Evolutionary conservation across 2,329 filamentous ascomycete species (phyloP).

Genomic region (Colletotrichum somersetense): DNA sequence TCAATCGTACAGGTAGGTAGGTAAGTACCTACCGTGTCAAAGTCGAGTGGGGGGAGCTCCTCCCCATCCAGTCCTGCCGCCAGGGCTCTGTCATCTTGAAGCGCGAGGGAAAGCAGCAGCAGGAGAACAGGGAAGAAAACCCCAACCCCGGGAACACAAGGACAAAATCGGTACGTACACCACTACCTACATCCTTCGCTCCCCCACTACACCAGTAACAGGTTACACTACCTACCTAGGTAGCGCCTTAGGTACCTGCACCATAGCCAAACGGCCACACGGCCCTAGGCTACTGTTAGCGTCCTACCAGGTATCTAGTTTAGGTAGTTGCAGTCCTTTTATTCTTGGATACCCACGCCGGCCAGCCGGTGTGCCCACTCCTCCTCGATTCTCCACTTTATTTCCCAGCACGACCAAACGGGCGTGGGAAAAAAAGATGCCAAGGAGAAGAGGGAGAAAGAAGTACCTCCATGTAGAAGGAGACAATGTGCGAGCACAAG

Average conservation of each 20-base stretch:
- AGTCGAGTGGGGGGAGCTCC: not conserved
- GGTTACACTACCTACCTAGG: not conserved
- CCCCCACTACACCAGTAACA: constrained; percentile 14
- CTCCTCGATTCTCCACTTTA: constrained; percentile 9
- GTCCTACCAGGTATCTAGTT: not conserved
- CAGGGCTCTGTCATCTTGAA: constrained; percentile 30
- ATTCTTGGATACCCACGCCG: constrained; percentile 15
- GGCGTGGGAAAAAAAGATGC: not conserved
- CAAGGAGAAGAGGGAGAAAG: not conserved
- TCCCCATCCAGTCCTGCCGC: constrained; percentile 10
- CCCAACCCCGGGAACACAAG: not conserved
- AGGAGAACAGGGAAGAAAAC: not conserved
- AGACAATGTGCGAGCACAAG: not conserved
- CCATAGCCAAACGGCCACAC: constrained; percentile 30
- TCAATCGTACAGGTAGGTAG: not conserved
- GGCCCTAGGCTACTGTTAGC: constrained; percentile 26
- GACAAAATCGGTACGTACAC: constrained; percentile 11
- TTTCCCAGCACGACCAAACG: constrained; percentile 4
- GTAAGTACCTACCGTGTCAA: not conserved
- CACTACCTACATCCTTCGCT: constrained; percentile 10
- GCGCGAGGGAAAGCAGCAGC: not conserved
- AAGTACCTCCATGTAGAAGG: not conserved
- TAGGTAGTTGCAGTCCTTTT: constrained; percentile 25
- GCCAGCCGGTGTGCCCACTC: not conserved
- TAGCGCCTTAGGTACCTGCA: not conserved